Base-by-base conservation (phyloP, 2,329 filamentous ascomycete species). In the Colletotrichum lentis region DNA sequence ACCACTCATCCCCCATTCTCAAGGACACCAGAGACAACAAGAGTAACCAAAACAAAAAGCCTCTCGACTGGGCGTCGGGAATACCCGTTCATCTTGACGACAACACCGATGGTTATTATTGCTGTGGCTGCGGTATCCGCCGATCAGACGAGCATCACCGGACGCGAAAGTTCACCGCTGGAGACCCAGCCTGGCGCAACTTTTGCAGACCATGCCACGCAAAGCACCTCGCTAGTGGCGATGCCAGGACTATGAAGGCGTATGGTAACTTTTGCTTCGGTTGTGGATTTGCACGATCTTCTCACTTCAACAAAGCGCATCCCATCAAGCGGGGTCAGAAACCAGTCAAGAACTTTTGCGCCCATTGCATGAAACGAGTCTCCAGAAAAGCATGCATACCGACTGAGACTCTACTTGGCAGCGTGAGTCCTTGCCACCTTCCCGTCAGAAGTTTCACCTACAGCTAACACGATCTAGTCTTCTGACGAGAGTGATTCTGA, bases 201-300 rank as follows among this genome's bases (percentile, higher is more conserved):
- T 59, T 71, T 41, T 71, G 70, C 43, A 61, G 24, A 5, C 54
- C 61, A 3, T 71, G 70, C 52, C 61, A 69, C 41, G 39, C 65
- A 27, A 64, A 65, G 43, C 49, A 70, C 12, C 44, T 69, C 16
- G 41, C 18, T 10, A 61, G 61, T 11, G n/a, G 43, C 41, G 53
- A 61, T 10, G 39, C 49, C n/a, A 58, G 54, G 22, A 49, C n/a
- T n/a, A 22, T 54, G 16, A 62, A 47, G 57, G 24, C 50, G 11
- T 52, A 49, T 27, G 67, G 60, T 5, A 62, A 71, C 49, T 60
- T 79, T 24, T 82, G 80, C 64, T 77, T 76, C 2, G 73, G 73
- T 35, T 82, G 80, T 37, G 79, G 80, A 16, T 72, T 72, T 24
- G 64, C 75, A 24, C 76, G 80, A 31, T 81, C 80, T 3, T 53